Evolutionary conservation across 2,329 filamentous ascomycete species (phyloP).

Genomic region (Penicillium sp.): DNA sequence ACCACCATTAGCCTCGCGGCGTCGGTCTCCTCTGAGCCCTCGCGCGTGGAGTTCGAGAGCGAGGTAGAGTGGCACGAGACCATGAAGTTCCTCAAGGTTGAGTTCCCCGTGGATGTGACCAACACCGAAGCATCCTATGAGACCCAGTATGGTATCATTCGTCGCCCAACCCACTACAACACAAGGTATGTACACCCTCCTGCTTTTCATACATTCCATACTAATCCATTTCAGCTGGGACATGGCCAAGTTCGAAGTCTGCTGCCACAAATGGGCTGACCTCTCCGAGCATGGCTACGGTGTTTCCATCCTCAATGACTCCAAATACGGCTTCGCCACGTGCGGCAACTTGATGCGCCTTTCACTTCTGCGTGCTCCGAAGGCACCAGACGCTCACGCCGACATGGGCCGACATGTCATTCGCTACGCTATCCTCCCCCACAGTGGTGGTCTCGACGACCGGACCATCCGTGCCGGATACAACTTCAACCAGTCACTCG

Average conservation of each 20-base stretch:
- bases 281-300: conserved; percentile 83
- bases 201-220: background rate
- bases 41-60: conserved; percentile 70
- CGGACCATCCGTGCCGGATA: conserved; percentile 76
- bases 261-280: conserved; percentile 91
- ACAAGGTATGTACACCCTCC: conserved; percentile 55
- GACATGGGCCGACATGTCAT: conserved; percentile 90
- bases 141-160: conserved; percentile 85
- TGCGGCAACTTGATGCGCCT: conserved; percentile 84
- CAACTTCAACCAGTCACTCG: conserved; percentile 83
- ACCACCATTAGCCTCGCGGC: conserved; percentile 78
- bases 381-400: conserved; percentile 86
- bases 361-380: conserved; percentile 77
- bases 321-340: conserved; percentile 93
- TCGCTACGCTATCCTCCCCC: conserved; percentile 85
- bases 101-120: conserved; percentile 87
- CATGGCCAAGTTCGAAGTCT: conserved; percentile 97
- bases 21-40: conserved; percentile 59
- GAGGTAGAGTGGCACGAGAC: conserved; percentile 97
- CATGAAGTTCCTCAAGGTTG: conserved; percentile 97
- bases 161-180: conserved; percentile 94
- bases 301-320: conserved; percentile 89
- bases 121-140: conserved; percentile 95
- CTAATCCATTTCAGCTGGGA: conserved; percentile 61
- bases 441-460: conserved; percentile 65